phyloP scores from a whole-genome alignment of 2,329 filamentous ascomycete genomes.

The Aspergillus quadrilineatus region DNA sequence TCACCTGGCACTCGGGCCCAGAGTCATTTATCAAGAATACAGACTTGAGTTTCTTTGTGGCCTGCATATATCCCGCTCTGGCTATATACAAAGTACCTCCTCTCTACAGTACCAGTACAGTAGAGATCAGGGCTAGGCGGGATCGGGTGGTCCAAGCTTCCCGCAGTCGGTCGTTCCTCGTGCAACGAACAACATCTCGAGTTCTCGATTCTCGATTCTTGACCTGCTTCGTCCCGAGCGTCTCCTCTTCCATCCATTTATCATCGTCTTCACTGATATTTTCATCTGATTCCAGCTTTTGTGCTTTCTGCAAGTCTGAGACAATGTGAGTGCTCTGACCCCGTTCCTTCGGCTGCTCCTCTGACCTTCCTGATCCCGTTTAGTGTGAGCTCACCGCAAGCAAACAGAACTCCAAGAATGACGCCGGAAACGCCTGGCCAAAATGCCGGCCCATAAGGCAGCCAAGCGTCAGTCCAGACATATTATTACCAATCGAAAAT shows the following conservation, averaged over 20 bases:
- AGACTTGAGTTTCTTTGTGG: no score
- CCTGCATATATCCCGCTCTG: no score
- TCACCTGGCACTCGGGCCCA: no score
- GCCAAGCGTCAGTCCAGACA: not conserved
- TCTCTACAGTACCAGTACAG: not conserved
- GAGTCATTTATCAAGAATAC: no score
- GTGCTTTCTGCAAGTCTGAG: not conserved
- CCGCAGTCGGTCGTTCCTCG: not conserved
- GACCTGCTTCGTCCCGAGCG: not conserved
- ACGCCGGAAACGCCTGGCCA: not conserved
- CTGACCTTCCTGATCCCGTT: slow-evolving; percentile 19
- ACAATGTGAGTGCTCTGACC: not conserved
- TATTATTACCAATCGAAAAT: slow-evolving; percentile 1
- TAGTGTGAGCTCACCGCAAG: slow-evolving; percentile 13
- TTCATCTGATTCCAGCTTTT: not conserved
- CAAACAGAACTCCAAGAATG: slow-evolving; percentile 1
- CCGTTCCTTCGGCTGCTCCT: slow-evolving; percentile 1
- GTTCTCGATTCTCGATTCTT: not conserved
- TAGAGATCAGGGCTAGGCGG: not conserved
- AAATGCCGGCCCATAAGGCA: not conserved
- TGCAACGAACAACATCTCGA: not conserved
- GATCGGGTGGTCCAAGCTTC: not conserved
- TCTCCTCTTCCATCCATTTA: not conserved
- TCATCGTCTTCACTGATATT: not conserved
- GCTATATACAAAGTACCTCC: not conserved